A percentile compares a stretch with the other conserved stretches of the same genome.
Conservation (phyloP, 371 early-diverging fungal species). For the Mucor sp. region DNA sequence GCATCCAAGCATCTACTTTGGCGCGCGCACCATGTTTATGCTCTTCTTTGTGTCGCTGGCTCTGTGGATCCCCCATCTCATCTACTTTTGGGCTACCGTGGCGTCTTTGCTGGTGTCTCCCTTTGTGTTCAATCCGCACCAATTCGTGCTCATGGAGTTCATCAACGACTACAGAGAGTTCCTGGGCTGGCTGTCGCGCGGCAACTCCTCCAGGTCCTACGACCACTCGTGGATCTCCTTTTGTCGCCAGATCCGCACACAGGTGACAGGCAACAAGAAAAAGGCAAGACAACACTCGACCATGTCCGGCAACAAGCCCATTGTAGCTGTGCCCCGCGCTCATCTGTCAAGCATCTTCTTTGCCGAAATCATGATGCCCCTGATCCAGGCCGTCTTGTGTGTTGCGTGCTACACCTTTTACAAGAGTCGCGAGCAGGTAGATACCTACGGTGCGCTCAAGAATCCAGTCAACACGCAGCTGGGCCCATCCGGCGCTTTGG, state of each 20-base stretch:
- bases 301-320: slow-evolving; percentile 51
- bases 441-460: slow-evolving; percentile 24
- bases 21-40: slow-evolving; percentile 73
- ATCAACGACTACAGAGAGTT: slow-evolving; percentile 81
- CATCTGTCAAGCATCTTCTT: slow-evolving; percentile 69
- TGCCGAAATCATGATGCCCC: slow-evolving; percentile 75
- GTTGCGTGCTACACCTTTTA: slow-evolving; percentile 67
- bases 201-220: slow-evolving; percentile 66
- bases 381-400: slow-evolving; percentile 67
- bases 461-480: slow-evolving; percentile 14
- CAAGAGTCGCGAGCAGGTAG: slow-evolving; percentile 39
- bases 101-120: slow-evolving; percentile 74
- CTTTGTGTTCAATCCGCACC: slow-evolving; percentile 87
- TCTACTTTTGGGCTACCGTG: slow-evolving; percentile 87
- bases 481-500: slow-evolving; percentile 23
- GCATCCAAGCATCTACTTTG: slow-evolving; percentile 82
- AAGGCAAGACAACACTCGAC: slow-evolving; percentile 44
- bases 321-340: slow-evolving; percentile 69
- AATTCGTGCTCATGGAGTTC: slow-evolving; percentile 75
- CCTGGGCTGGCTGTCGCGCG: slow-evolving; percentile 77
- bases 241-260: slow-evolving; percentile 73
- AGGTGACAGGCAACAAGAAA: slow-evolving; percentile 65
- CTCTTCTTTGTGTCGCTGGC: slow-evolving; percentile 76
- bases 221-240: slow-evolving; percentile 82
- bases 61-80: slow-evolving; percentile 73